A percentile compares a stretch with the other conserved stretches of the same genome.
Evolutionary conservation across 2,329 filamentous ascomycete genomes (phyloP).

Genomic region (Coleophoma eucalyptorum): DNA sequence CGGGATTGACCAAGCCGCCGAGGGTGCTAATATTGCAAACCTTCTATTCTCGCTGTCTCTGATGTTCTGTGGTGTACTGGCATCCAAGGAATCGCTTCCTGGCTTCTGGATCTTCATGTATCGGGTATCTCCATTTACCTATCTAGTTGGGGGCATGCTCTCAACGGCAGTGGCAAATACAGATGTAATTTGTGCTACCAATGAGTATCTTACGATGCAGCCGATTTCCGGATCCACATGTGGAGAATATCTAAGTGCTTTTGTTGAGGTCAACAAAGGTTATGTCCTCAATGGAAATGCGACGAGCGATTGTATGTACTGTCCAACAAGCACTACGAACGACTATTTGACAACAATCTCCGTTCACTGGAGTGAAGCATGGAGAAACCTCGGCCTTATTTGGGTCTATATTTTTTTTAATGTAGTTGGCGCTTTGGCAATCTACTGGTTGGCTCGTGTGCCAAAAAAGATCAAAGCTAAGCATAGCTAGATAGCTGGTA

Average conservation of each 20-base stretch:
- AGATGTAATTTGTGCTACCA: slow-evolving; percentile 58
- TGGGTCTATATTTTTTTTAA: slow-evolving; percentile 56
- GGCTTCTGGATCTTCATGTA: slow-evolving; percentile 84
- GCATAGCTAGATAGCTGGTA: slow-evolving; percentile 4
- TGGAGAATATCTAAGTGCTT: slow-evolving; percentile 48
- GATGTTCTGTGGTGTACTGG: slow-evolving; percentile 60
- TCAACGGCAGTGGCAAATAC: slow-evolving; percentile 65
- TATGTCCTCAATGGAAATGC: slow-evolving; percentile 43
- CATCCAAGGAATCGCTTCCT: slow-evolving; percentile 44
- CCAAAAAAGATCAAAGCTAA: slow-evolving; percentile 28
- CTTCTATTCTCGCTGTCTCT: slow-evolving; percentile 68
- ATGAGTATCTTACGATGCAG: slow-evolving; percentile 63
- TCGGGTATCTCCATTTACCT: slow-evolving; percentile 75
- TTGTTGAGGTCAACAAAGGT: slow-evolving; percentile 36
- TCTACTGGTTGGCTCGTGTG: slow-evolving; percentile 47
- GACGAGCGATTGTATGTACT: slow-evolving; percentile 49
- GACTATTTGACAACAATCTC: slow-evolving; percentile 41
- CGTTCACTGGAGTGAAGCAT: slow-evolving; percentile 53
- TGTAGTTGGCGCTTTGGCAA: slow-evolving; percentile 41
- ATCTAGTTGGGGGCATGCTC: slow-evolving; percentile 70
- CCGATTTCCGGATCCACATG: slow-evolving; percentile 57
- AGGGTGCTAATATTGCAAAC: slow-evolving; percentile 71
- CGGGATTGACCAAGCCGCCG: slow-evolving; percentile 69
- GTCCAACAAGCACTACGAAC: slow-evolving; percentile 47
- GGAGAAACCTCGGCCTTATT: slow-evolving; percentile 62